These are phyloP conservation scores for Puccinellia tenuiflora DNA, from an alignment of 176 grass and related monocot species.

Conservation along the genomic window DNA sequence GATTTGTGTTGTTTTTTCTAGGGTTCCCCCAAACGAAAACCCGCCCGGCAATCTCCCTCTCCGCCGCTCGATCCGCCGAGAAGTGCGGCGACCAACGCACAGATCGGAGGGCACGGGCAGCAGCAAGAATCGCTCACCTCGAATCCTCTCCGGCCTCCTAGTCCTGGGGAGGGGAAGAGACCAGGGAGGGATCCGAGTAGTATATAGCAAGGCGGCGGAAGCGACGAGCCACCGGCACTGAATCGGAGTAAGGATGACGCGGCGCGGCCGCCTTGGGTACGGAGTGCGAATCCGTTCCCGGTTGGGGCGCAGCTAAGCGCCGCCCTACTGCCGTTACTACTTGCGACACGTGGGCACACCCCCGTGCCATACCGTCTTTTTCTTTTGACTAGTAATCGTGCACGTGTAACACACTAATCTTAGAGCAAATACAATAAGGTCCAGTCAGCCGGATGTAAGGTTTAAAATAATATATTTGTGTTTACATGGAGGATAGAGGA, in stretches of 20 bases:
- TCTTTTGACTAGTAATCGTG: too few species aligned
- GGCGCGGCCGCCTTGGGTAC: background rate
- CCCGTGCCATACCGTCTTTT: background rate
- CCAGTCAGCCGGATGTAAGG: too few species aligned
- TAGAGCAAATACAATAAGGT: too few species aligned
- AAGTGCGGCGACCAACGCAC: background rate
- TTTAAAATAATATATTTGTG: too few species aligned
- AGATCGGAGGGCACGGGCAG: background rate
- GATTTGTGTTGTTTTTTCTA: background rate
- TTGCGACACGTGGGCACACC: background rate
- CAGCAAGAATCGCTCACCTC: background rate
- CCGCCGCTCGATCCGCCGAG: background rate
- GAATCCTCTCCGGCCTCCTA: background rate
- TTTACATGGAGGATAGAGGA: too few species aligned
- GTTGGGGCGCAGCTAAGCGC: background rate
- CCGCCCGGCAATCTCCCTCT: background rate
- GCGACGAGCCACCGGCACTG: background rate
- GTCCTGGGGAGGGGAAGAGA: background rate
- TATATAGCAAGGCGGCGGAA: background rate
- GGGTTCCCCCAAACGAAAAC: background rate
- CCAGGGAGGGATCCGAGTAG: background rate
- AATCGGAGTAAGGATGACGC: background rate
- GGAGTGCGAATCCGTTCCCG: background rate
- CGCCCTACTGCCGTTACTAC: background rate
- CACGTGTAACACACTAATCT: too few species aligned